Conservation (phyloP, 257 asterid species). For the Petrea volubilis region DNA sequence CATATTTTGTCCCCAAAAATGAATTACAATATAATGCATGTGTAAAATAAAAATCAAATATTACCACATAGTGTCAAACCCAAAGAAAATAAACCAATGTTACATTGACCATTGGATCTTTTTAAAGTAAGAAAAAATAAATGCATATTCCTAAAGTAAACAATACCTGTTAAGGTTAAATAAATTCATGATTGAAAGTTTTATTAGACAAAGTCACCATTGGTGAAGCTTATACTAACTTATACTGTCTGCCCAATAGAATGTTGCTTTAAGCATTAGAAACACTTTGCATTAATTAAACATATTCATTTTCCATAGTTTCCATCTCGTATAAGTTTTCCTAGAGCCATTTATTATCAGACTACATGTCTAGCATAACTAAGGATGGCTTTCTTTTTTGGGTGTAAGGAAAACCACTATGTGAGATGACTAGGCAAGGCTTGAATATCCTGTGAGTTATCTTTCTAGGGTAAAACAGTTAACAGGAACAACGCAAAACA, state of each 20-base stretch:
- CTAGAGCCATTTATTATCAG: neutral
- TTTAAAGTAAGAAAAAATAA: neutral
- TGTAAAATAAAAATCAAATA: constrained; percentile 1
- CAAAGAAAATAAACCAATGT: neutral
- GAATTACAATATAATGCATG: neutral
- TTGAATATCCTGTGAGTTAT: neutral
- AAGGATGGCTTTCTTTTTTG: neutral
- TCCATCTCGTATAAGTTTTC: neutral
- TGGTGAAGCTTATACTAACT: neutral
- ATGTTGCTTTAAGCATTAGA: neutral
- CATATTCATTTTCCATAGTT: neutral
- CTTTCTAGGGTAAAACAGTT: neutral
- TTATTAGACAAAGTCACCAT: constrained; percentile 14
- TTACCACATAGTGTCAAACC: neutral
- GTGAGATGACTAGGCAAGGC: constrained; percentile 11
- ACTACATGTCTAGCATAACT: constrained; percentile 2
- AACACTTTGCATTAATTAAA: neutral
- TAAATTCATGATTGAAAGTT: neutral
- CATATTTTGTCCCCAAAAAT: constrained; percentile 7
- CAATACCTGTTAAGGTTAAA: neutral
- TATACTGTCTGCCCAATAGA: neutral
- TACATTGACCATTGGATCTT: neutral
- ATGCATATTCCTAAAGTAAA: neutral
- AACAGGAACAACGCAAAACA: constrained; percentile 17
- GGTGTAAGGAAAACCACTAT: neutral